A percentile compares a stretch with the other conserved stretches of the same genome.
Conservation (phyloP, 2,329 filamentous ascomycete species). For the Xylaria sp. region DNA sequence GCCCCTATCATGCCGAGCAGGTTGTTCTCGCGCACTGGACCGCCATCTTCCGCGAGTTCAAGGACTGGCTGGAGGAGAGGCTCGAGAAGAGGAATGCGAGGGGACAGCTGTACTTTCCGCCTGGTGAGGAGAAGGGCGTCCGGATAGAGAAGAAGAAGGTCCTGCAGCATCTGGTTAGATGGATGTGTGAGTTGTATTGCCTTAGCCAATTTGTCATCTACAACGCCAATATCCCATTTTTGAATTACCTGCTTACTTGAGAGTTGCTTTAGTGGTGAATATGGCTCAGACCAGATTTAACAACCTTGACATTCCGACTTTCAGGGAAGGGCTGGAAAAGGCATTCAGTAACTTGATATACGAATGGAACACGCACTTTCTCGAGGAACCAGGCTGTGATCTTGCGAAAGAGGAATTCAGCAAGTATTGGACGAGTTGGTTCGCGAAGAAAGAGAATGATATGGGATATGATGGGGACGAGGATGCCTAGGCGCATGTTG, state of each 20-base stretch:
- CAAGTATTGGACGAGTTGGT: conserved; percentile 26
- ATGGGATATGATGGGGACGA: not conserved
- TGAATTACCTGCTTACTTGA: not conserved
- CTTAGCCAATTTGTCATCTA: no score
- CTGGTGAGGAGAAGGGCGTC: not conserved
- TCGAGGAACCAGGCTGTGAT: conserved; percentile 15
- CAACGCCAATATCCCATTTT: not conserved
- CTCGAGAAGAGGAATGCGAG: conserved; percentile 22
- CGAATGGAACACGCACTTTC: conserved; percentile 28
- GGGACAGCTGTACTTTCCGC: conserved; percentile 25
- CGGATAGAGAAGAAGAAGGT: conserved; percentile 27
- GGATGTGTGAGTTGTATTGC: conserved; percentile 22
- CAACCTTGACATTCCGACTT: conserved; percentile 4
- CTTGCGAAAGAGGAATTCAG: conserved; percentile 8
- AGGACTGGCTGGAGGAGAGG: conserved; percentile 20
- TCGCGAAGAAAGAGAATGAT: not conserved
- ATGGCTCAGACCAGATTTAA: conserved; percentile 15
- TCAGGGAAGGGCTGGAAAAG: conserved; percentile 22
- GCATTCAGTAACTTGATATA: conserved; percentile 29
- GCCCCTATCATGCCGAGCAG: conserved; percentile 11
- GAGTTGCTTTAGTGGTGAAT: conserved; percentile 4
- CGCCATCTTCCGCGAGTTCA: conserved; percentile 15
- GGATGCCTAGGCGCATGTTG: not conserved
- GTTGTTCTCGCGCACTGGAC: conserved; percentile 5
- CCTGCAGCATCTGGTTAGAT: conserved; percentile 20